Percentiles rank a stretch among this genome's conserved stretches.
Conservation (phyloP, 2,329 filamentous ascomycete genomes). For the Elsinoe fawcettii region DNA sequence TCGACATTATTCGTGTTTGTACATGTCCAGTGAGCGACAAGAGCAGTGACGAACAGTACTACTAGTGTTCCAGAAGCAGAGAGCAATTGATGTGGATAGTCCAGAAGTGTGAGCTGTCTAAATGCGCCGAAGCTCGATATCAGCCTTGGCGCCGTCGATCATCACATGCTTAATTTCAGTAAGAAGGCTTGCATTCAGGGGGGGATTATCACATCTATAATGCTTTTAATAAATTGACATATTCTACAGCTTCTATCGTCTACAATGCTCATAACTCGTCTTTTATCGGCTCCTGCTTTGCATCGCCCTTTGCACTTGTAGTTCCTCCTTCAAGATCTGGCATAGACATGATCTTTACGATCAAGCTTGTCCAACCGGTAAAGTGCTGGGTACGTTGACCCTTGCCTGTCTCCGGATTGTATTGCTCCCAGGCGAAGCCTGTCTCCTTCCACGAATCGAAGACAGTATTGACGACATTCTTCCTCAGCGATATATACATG, state of each 20-base stretch:
- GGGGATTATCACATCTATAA: not conserved
- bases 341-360: conserved; percentile 97
- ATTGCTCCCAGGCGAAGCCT: conserved; percentile 98
- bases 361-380: conserved; percentile 96
- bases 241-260: conserved; percentile 3
- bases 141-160: conserved; percentile 7
- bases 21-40: not conserved
- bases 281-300: conserved; percentile 12
- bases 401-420: conserved; percentile 82
- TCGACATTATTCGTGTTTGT: not conserved
- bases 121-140: conserved; percentile 6
- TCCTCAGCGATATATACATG: conserved; percentile 68
- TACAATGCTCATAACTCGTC: conserved; percentile 9
- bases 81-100: not conserved
- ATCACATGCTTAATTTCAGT: conserved; percentile 5
- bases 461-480: conserved; percentile 81
- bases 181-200: not conserved
- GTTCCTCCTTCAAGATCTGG: conserved; percentile 35
- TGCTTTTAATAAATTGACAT: not conserved
- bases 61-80: not conserved
- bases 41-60: not conserved
- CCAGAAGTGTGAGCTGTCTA: not conserved
- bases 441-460: conserved; percentile 83
- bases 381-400: conserved; percentile 98
- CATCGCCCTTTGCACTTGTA: not conserved